A percentile compares a stretch with the other conserved stretches of the same genome.
phyloP scores from a whole-genome alignment of 352 stramenopile genomes.

The Phytopythium delawarense region DNA sequence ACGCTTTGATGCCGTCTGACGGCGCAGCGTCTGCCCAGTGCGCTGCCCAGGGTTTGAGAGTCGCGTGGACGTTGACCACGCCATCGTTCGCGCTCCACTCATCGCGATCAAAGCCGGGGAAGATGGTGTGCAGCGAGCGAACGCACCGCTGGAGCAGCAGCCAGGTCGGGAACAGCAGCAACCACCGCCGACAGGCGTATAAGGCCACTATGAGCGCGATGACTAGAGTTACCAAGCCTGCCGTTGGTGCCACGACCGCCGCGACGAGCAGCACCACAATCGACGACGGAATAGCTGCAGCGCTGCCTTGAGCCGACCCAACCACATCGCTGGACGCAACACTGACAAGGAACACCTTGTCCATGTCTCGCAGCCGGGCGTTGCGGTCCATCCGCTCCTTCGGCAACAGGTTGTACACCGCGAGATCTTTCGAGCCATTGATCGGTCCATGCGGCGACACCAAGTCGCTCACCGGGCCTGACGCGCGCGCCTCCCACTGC shows the following conservation, averaged over 20 bases:
- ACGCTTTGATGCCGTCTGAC: conserved; percentile 18
- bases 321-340: conserved; percentile 46
- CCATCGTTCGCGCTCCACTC: conserved; percentile 69
- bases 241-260: conserved; percentile 4
- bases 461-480: conserved; percentile 18
- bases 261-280: conserved; percentile 6
- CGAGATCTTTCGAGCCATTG: conserved; percentile 40
- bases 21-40: conserved; percentile 20
- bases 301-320: conserved; percentile 20
- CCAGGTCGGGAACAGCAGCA: conserved; percentile 36
- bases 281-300: conserved; percentile 3
- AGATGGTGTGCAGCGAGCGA: conserved; percentile 46
- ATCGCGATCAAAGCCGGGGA: conserved; percentile 33
- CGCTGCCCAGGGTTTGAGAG: conserved; percentile 40
- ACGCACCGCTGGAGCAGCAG: conserved; percentile 42
- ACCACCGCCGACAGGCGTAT: conserved; percentile 13
- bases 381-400: conserved; percentile 43
- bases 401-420: conserved; percentile 48
- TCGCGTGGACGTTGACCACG: conserved; percentile 64
- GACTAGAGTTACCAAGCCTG: not conserved
- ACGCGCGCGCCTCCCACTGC: conserved; percentile 34
- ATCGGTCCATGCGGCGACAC: conserved; percentile 32
- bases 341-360: conserved; percentile 52
- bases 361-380: conserved; percentile 36
- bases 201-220: not conserved